Base-by-base conservation (phyloP, 495 filamentous ascomycete genomes). In the Hypomontagnella submonticulosa region DNA sequence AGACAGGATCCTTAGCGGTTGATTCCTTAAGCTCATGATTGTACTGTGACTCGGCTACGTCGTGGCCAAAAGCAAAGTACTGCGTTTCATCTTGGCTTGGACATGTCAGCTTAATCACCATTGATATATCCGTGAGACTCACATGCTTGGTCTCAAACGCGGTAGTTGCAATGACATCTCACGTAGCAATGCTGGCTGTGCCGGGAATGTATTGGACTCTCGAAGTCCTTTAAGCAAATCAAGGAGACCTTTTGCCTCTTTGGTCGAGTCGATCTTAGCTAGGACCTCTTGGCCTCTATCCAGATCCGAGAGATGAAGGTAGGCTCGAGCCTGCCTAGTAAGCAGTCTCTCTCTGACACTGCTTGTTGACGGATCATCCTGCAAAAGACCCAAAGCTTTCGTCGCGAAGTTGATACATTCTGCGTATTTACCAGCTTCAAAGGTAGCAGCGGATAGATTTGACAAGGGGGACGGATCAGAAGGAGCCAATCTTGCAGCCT, bases 381-480 rank as follows among this genome's bases (percentile, higher is more conserved):
- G 40, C n/a, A 58, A 59, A 20, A 71, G 62, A 11, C 52, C 43
- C n/a, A 77, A 67, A 9, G 70, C 68, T 23, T 69, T 66, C n/a
- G 13, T 50, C 1, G 63, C 62, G 48, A 63, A 74, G 9, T 51
- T 23, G 20, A 69, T 43, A 32, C 72, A 67, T 32, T 56, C 64
- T 4, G 42, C 18, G 37, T 77, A 77, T 49, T 71, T 69, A 4
- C 76, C 76, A 30, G 54, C 55, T 52, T 79, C 77, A 30, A 77
- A 76, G 37, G 69, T 60, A 40, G 66, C 69, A 49, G 64, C 67
- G 1, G 75, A 76, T 18, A 79, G 61, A 36, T 78, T 76, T 2
- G 76, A 78, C 7, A 78, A 41, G 4, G 74, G 73, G 11, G 54
- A 52, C 0, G 70, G 67, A 7, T 72, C 64, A 11, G 50, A 47